phyloP scores from a whole-genome alignment of 768 basidiomycete species.

The Mycena filopes region DNA sequence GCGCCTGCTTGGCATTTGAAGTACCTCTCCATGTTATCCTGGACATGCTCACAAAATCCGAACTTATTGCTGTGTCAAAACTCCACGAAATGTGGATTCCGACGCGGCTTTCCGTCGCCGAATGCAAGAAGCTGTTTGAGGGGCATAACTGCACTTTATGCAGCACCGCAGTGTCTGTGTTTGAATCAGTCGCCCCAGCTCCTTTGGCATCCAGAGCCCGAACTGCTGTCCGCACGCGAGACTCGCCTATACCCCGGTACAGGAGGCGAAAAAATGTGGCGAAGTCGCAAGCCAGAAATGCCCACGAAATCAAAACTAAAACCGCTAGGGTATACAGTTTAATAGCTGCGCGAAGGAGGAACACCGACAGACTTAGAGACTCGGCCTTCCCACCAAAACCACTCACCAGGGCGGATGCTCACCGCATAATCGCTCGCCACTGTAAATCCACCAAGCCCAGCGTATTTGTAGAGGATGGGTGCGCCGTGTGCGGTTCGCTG shows the following conservation, averaged over 20 bases:
- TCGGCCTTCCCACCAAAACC: neutral
- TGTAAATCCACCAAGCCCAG: neutral
- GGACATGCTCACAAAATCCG: neutral
- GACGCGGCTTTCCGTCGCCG: neutral
- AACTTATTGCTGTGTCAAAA: too few species aligned
- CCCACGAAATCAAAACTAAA: neutral
- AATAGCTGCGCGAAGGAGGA: neutral
- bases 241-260: too few species aligned
- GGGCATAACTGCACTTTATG: neutral
- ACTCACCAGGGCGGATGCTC: neutral
- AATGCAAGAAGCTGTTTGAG: neutral
- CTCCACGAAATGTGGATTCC: constrained; percentile 1
- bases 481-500: neutral
- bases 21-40: neutral
- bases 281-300: too few species aligned
- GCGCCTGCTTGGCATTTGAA: neutral
- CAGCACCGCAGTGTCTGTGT: neutral
- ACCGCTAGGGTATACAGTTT: neutral
- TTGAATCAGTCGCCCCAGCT: too few species aligned
- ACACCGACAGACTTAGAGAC: neutral
- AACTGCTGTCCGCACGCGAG: too few species aligned
- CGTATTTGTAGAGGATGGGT: neutral
- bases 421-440: neutral
- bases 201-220: too few species aligned
- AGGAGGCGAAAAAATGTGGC: too few species aligned